These are phyloP conservation scores for Coniferiporia weirii DNA, from an alignment of 1,284 basidiomycete species.

Conservation along the genomic window DNA sequence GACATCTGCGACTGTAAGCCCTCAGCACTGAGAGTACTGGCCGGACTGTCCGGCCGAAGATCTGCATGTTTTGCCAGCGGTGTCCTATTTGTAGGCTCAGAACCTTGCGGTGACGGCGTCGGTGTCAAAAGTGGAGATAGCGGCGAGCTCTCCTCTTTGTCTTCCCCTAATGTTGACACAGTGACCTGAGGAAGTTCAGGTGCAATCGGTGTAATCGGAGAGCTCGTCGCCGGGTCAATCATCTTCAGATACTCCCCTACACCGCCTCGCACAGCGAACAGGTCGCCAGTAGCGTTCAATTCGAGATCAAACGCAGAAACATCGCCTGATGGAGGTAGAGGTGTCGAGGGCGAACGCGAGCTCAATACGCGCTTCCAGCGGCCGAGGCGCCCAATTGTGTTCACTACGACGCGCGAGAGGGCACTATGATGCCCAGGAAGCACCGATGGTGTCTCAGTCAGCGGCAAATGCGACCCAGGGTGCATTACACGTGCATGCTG, in stretches of 20 bases:
- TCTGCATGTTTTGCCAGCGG: conserved; percentile 9
- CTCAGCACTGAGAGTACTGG: neutral
- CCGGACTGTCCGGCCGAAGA: conserved; percentile 11
- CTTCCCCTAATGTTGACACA: conserved; percentile 7
- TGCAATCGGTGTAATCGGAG: conserved; percentile 5
- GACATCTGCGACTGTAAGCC: conserved; percentile 12
- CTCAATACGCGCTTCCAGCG: conserved; percentile 78
- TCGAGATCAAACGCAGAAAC: conserved; percentile 69
- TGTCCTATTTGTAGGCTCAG: conserved; percentile 21
- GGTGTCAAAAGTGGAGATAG: conserved; percentile 8
- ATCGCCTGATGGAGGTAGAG: conserved; percentile 43
- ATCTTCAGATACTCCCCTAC: conserved; percentile 63
- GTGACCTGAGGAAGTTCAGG: conserved; percentile 7
- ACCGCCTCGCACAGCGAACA: conserved; percentile 55
- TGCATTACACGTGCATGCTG: conserved; percentile 31
- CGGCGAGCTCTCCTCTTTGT: conserved; percentile 3
- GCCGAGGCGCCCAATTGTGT: conserved; percentile 75
- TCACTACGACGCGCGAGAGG: conserved; percentile 71
- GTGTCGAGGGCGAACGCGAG: conserved; percentile 38
- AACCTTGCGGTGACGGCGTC: conserved; percentile 11
- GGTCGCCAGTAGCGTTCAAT: conserved; percentile 48
- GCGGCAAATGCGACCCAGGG: conserved; percentile 27
- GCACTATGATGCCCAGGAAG: conserved; percentile 57
- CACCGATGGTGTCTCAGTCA: conserved; percentile 37
- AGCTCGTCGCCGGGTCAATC: conserved; percentile 36